phyloP scores from a whole-genome alignment of 2,329 filamentous ascomycete genomes.

The Curvularia sp. region DNA sequence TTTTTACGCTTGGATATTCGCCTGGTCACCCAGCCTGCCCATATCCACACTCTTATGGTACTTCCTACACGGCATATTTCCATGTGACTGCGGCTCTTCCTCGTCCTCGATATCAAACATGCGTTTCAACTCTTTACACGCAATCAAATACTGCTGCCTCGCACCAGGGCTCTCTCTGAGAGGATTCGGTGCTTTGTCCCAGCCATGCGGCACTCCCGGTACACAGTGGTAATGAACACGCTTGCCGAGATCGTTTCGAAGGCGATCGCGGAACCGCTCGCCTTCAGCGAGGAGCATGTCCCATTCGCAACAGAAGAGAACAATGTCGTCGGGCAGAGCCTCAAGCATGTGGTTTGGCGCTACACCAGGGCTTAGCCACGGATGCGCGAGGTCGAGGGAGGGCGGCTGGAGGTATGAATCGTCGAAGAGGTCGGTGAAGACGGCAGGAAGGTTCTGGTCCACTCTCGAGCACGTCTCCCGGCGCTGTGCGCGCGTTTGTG shows the following conservation, averaged over 20 bases:
- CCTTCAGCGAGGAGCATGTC: slow-evolving; percentile 72
- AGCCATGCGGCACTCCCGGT: slow-evolving; percentile 66
- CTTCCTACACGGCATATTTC: slow-evolving; percentile 16
- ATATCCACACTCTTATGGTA: slow-evolving; percentile 24
- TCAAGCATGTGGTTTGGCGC: slow-evolving; percentile 62
- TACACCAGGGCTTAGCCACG: slow-evolving; percentile 66
- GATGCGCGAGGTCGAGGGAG: slow-evolving; percentile 61
- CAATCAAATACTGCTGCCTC: slow-evolving; percentile 62
- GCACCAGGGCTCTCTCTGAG: slow-evolving; percentile 60
- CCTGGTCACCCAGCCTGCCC: neutral
- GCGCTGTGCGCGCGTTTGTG: slow-evolving; percentile 65
- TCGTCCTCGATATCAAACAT: slow-evolving; percentile 51
- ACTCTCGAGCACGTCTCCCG: slow-evolving; percentile 63
- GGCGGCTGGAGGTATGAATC: slow-evolving; percentile 59
- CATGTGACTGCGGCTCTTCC: slow-evolving; percentile 24
- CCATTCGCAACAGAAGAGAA: slow-evolving; percentile 70
- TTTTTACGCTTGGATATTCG: neutral
- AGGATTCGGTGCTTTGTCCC: slow-evolving; percentile 72
- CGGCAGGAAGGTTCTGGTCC: slow-evolving; percentile 59
- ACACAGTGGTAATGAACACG: slow-evolving; percentile 66
- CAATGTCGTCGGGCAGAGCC: slow-evolving; percentile 65
- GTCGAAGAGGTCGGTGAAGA: slow-evolving; percentile 62
- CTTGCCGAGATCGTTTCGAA: slow-evolving; percentile 62
- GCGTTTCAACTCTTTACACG: slow-evolving; percentile 60
- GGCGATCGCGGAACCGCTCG: slow-evolving; percentile 66